Conservation (phyloP, 2,329 filamentous ascomycete genomes). For the Cadophora sp. region DNA sequence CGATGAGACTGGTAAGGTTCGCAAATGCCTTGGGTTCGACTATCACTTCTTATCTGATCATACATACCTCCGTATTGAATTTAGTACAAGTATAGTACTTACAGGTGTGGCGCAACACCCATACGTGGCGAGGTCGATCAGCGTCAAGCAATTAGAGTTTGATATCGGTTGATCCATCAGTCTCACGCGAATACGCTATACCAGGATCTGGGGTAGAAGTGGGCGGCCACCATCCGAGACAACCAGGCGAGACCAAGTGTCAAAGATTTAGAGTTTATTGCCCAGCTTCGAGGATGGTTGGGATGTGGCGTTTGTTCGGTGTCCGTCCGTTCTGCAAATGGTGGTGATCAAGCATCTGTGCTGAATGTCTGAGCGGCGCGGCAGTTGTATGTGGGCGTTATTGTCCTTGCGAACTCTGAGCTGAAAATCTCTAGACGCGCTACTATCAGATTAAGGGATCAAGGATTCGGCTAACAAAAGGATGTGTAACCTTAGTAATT, state of each 20-base stretch:
- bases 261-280: not conserved
- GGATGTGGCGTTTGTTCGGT: not conserved
- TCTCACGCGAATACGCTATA: not conserved
- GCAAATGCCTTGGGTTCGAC: not conserved
- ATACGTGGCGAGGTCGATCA: not conserved
- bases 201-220: slow-evolving; percentile 6
- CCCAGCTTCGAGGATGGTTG: not conserved
- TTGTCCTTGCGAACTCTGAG: not conserved
- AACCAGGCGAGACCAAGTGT: slow-evolving; percentile 1
- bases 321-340: not conserved
- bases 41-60: not conserved
- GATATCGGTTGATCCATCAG: not conserved
- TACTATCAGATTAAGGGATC: slow-evolving; percentile 1
- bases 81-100: too few species aligned
- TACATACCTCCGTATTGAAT: too few species aligned
- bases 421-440: not conserved
- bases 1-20: slow-evolving; percentile 11
- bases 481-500: not conserved
- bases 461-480: not conserved
- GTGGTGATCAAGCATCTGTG: slow-evolving; percentile 1
- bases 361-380: slow-evolving; percentile 14
- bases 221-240: slow-evolving; percentile 5
- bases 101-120: not conserved
- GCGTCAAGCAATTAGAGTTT: slow-evolving; percentile 1
- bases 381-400: slow-evolving; percentile 3